A percentile compares a stretch with the other conserved stretches of the same genome.
Evolutionary conservation across 2,329 filamentous ascomycete species (phyloP).

Genomic region (Monosporascus sp.): DNA sequence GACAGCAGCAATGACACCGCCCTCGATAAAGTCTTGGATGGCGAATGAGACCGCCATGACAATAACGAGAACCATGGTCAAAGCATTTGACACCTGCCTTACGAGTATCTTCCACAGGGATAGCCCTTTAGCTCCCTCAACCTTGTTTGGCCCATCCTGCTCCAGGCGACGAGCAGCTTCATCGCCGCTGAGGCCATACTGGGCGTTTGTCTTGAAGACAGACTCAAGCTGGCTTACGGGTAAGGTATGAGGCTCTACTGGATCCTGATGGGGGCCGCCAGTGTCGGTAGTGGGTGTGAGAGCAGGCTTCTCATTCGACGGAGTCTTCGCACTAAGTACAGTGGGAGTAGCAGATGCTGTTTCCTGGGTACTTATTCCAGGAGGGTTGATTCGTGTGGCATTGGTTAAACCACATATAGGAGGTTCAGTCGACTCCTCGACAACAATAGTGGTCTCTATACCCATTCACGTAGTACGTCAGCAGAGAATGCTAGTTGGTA

Average conservation of each 20-base stretch:
- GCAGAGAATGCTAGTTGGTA: not conserved
- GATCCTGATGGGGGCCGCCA: constrained; percentile 4
- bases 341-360: constrained; percentile 1
- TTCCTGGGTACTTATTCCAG: constrained; percentile 10
- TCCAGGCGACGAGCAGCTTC: constrained; percentile 62
- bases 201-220: constrained; percentile 36
- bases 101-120: constrained; percentile 72
- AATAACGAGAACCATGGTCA: constrained; percentile 69
- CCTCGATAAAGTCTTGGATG: constrained; percentile 60
- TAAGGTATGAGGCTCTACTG: constrained; percentile 23
- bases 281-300: constrained; percentile 4
- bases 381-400: constrained; percentile 15
- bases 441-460: constrained; percentile 24
- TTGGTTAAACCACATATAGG: constrained; percentile 26
- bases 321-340: constrained; percentile 1
- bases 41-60: constrained; percentile 67
- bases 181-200: constrained; percentile 56
- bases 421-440: constrained; percentile 31
- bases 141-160: constrained; percentile 64
- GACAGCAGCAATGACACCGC: constrained; percentile 57
- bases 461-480: constrained; percentile 26
- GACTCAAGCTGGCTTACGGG: constrained; percentile 24
- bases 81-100: constrained; percentile 71
- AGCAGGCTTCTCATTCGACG: constrained; percentile 5
- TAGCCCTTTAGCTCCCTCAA: constrained; percentile 66